Conservation (phyloP, 2,329 filamentous ascomycete species). For the Arthrobotrys entomopaga region DNA sequence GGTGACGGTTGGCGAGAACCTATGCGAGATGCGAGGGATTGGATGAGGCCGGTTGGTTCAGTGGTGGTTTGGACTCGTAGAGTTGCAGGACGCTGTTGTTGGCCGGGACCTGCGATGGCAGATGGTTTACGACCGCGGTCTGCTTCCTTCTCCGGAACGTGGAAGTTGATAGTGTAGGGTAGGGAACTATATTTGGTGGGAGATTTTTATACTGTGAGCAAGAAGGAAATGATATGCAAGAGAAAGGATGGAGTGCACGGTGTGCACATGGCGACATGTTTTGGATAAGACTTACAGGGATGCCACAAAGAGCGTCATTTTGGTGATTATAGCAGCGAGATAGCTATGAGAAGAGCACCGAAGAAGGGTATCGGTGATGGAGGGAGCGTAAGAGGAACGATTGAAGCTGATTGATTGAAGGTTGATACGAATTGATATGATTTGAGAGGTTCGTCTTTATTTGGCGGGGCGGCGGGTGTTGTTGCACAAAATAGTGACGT, state of each 20-base stretch:
- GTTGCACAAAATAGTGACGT: slow-evolving; percentile 50
- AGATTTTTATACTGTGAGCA: slow-evolving; percentile 1
- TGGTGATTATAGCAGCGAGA: slow-evolving; percentile 18
- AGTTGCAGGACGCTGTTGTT: slow-evolving; percentile 59
- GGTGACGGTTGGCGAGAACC: slow-evolving; percentile 62
- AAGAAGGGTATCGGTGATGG: background rate
- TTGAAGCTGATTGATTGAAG: too few species aligned
- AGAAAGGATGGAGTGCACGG: slow-evolving; percentile 47
- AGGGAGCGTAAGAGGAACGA: too few species aligned
- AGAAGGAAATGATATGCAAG: slow-evolving; percentile 24
- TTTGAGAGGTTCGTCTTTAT: too few species aligned
- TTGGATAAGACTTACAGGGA: slow-evolving; percentile 63
- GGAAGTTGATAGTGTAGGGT: slow-evolving; percentile 91
- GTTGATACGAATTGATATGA: too few species aligned
- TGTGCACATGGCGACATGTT: background rate
- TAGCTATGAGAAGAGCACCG: background rate
- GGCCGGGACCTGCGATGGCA: slow-evolving; percentile 61
- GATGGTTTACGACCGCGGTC: slow-evolving; percentile 62
- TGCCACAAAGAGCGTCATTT: slow-evolving; percentile 67
- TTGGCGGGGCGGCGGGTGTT: slow-evolving; percentile 19
- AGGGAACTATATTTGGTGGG: slow-evolving; percentile 74
- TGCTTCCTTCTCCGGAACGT: slow-evolving; percentile 67
- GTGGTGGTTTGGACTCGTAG: slow-evolving; percentile 57
- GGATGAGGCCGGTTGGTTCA: slow-evolving; percentile 56
- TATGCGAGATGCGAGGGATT: slow-evolving; percentile 57